These are phyloP conservation scores for Penicillium taxi DNA, from an alignment of 495 filamentous ascomycete species.

Conservation along the genomic window DNA sequence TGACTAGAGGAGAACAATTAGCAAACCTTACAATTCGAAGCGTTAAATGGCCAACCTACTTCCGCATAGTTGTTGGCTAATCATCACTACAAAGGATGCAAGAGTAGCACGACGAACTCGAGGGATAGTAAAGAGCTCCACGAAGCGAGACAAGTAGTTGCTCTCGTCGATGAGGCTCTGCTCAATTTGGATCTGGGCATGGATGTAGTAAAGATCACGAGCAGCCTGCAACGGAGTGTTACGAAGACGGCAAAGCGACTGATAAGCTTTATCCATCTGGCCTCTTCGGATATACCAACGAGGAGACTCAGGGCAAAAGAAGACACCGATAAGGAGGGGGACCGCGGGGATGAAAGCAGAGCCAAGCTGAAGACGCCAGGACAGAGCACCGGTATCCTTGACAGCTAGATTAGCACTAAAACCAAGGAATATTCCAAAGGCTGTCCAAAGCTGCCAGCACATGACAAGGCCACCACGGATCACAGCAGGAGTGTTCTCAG, in stretches of 20 bases:
- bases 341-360: constrained; percentile 73
- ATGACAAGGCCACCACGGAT: constrained; percentile 78
- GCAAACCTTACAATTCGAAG: background rate
- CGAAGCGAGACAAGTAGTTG: constrained; percentile 50
- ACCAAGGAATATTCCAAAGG: constrained; percentile 72
- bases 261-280: constrained; percentile 46
- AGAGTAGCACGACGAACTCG: constrained; percentile 59
- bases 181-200: constrained; percentile 52
- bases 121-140: constrained; percentile 61
- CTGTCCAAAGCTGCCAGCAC: constrained; percentile 82
- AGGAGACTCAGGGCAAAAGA: constrained; percentile 61
- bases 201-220: constrained; percentile 59
- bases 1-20: constrained; percentile 11
- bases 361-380: constrained; percentile 74
- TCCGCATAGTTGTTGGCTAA: constrained; percentile 82
- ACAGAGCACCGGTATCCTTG: constrained; percentile 41
- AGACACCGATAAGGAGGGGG: constrained; percentile 54
- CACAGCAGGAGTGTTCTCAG: constrained; percentile 59
- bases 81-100: constrained; percentile 59
- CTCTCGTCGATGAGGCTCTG: constrained; percentile 34
- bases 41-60: constrained; percentile 27
- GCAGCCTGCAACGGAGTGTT: constrained; percentile 54
- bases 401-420: constrained; percentile 64
- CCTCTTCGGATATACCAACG: constrained; percentile 61
- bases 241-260: constrained; percentile 53